These are phyloP conservation scores for Rubroboletus pulcherrimus DNA, from an alignment of 768 basidiomycete species.

Conservation along the genomic window DNA sequence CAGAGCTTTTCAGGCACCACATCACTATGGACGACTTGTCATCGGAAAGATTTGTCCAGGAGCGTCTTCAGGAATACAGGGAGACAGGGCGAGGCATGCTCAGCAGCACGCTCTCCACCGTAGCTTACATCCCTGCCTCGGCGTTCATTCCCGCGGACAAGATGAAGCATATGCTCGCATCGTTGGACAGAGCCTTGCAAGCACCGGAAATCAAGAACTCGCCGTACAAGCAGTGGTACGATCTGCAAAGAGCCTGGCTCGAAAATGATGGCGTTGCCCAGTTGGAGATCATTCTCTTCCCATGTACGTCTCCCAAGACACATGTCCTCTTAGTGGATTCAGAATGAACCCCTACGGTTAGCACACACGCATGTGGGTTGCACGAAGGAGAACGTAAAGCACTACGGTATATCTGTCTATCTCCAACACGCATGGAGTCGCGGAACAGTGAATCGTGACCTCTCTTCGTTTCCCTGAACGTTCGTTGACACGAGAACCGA, in stretches of 20 bases:
- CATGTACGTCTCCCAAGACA: slow-evolving; percentile 5
- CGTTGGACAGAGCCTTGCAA: slow-evolving; percentile 7
- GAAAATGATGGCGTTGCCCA: slow-evolving; percentile 18
- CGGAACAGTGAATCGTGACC: slow-evolving; percentile 3
- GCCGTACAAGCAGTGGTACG: slow-evolving; percentile 10
- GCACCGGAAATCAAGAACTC: slow-evolving; percentile 9
- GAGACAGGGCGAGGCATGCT: slow-evolving; percentile 7
- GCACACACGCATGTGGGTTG: slow-evolving; percentile 11
- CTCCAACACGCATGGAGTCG: slow-evolving; percentile 18
- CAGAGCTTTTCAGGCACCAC: slow-evolving; percentile 11
- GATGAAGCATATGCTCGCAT: slow-evolving; percentile 4
- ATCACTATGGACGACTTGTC: slow-evolving; percentile 13
- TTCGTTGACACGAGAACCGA: no score
- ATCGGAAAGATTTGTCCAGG: slow-evolving; percentile 5
- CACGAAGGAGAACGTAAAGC: slow-evolving; percentile 8
- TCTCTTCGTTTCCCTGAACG: background rate
- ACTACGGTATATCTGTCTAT: slow-evolving; percentile 8
- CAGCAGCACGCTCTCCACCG: slow-evolving; percentile 15
- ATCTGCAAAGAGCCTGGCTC: slow-evolving; percentile 13
- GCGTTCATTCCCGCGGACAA: slow-evolving; percentile 12
- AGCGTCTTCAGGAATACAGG: slow-evolving; percentile 10
- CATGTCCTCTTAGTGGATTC: background rate
- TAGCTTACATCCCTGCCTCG: slow-evolving; percentile 11
- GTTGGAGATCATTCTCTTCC: slow-evolving; percentile 15
- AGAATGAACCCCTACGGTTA: background rate